These are phyloP conservation scores for Helotiales sp. DNA, from an alignment of 2,329 filamentous ascomycete species.

Conservation along the genomic window DNA sequence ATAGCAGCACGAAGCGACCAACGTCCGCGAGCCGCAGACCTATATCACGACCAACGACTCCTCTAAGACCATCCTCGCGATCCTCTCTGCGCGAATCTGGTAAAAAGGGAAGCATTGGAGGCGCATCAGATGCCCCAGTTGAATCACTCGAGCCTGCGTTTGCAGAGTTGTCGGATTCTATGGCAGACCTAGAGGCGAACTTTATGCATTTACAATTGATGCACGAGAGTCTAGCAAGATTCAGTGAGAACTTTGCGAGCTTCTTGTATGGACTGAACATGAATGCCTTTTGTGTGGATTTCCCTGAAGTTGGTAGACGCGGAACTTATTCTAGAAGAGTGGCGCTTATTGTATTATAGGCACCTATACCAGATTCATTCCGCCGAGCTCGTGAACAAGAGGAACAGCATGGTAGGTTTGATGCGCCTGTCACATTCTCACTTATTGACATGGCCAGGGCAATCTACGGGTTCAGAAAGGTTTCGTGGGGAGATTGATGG, in stretches of 20 bases:
- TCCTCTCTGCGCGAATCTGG: constrained; percentile 78
- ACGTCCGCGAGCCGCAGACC: constrained; percentile 30
- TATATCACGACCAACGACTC: constrained; percentile 73
- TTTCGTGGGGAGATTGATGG: constrained; percentile 46
- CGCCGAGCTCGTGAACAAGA: constrained; percentile 61
- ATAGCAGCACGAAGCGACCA: constrained; percentile 31
- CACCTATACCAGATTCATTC: constrained; percentile 83
- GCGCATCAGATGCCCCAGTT: constrained; percentile 65
- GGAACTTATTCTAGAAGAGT: not conserved
- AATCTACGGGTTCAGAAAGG: constrained; percentile 38
- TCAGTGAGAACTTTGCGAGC: constrained; percentile 93
- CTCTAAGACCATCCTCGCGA: constrained; percentile 84
- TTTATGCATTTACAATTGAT: constrained; percentile 97
- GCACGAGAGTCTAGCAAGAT: constrained; percentile 90
- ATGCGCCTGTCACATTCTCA: constrained; percentile 8
- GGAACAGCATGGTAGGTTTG: constrained; percentile 44
- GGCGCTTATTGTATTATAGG: constrained; percentile 47
- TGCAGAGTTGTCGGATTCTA: constrained; percentile 87
- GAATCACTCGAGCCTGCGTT: constrained; percentile 87
- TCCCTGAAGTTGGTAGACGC: constrained; percentile 71
- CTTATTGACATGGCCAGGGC: constrained; percentile 23
- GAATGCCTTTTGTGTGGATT: constrained; percentile 99
- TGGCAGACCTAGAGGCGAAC: constrained; percentile 95
- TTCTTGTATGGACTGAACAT: constrained; percentile 97
- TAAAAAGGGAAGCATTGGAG: constrained; percentile 50